A percentile compares a stretch with the other conserved stretches of the same genome.
phyloP scores from a whole-genome alignment of 805 yeast species.

The Yamadazyma takamatsuzukensis region DNA sequence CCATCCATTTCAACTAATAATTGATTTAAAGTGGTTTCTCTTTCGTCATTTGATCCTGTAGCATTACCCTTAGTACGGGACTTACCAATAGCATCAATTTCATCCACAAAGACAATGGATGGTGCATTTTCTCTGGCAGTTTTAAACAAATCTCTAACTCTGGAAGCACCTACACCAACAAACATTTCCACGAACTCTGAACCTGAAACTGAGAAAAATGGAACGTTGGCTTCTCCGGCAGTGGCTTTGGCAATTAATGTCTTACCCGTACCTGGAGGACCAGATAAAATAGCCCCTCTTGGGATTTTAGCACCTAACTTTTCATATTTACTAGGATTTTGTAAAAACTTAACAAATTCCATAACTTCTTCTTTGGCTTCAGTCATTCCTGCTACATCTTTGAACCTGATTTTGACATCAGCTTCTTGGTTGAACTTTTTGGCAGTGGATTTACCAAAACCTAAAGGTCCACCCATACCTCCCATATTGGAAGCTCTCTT shows the following conservation, averaged over 20 bases:
- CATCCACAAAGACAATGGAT: conserved; percentile 86
- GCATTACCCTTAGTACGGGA: conserved; percentile 68
- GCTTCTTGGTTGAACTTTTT: conserved; percentile 79
- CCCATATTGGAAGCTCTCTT: conserved; percentile 47
- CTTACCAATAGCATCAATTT: conserved; percentile 94
- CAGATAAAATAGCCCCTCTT: conserved; percentile 89
- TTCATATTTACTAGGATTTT: conserved; percentile 81
- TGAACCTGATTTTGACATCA: conserved; percentile 76
- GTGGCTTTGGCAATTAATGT: conserved; percentile 90
- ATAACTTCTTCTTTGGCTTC: conserved; percentile 93
- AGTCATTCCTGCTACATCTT: conserved; percentile 92
- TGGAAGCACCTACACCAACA: conserved; percentile 93
- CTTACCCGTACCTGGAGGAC: conserved; percentile 98
- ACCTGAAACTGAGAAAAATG: conserved; percentile 87
- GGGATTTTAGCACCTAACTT: conserved; percentile 91
- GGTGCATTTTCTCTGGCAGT: conserved; percentile 91
- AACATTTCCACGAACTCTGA: conserved; percentile 97
- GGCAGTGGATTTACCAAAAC: conserved; percentile 75
- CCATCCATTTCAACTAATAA: conserved; percentile 95
- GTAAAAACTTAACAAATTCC: conserved; percentile 90
- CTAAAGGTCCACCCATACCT: conserved; percentile 55
- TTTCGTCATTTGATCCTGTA: conserved; percentile 80
- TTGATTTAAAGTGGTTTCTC: conserved; percentile 91
- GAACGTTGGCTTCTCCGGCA: conserved; percentile 96
- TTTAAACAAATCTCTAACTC: conserved; percentile 89